Conservation (phyloP, 306 rosid species). For the Cicer pinnatifidum region DNA sequence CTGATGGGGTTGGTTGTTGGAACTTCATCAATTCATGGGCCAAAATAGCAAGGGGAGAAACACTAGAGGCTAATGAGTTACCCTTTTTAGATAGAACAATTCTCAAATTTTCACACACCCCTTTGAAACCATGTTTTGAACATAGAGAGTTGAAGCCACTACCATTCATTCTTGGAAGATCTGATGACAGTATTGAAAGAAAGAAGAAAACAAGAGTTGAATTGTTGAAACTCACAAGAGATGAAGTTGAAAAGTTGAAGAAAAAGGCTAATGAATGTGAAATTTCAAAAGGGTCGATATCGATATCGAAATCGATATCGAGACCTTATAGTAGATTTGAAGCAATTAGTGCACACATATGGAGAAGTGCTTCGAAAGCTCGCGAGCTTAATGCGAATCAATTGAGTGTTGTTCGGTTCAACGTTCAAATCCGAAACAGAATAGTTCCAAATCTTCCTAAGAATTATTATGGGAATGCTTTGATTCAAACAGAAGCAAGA, state of each 20-base stretch:
- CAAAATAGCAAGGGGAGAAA: slow-evolving; percentile 27
- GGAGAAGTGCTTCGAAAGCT: slow-evolving; percentile 31
- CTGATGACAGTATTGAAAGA: neutral
- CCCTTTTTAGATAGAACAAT: neutral
- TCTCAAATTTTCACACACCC: neutral
- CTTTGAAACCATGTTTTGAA: neutral
- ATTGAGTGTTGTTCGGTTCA: neutral
- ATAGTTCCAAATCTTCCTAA: slow-evolving; percentile 29
- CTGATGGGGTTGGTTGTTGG: neutral
- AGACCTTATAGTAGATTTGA: slow-evolving; percentile 30
- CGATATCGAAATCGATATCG: neutral
- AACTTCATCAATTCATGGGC: slow-evolving; percentile 32
- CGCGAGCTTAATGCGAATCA: slow-evolving; percentile 13
- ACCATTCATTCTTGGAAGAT: slow-evolving; percentile 16
- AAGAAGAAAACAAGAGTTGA: neutral
- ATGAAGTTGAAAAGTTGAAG: slow-evolving; percentile 34
- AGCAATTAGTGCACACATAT: slow-evolving; percentile 33
- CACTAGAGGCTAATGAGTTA: neutral
- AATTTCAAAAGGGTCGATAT: neutral
- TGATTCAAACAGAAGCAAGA: neutral
- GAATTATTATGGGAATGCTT: slow-evolving; percentile 37
- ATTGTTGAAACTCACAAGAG: neutral
- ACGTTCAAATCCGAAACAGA: neutral
- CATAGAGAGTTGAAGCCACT: slow-evolving; percentile 21
- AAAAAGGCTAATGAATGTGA: neutral